Evolutionary conservation across 2,329 filamentous ascomycete species (phyloP).

Genomic region (Cercospora janseana): DNA sequence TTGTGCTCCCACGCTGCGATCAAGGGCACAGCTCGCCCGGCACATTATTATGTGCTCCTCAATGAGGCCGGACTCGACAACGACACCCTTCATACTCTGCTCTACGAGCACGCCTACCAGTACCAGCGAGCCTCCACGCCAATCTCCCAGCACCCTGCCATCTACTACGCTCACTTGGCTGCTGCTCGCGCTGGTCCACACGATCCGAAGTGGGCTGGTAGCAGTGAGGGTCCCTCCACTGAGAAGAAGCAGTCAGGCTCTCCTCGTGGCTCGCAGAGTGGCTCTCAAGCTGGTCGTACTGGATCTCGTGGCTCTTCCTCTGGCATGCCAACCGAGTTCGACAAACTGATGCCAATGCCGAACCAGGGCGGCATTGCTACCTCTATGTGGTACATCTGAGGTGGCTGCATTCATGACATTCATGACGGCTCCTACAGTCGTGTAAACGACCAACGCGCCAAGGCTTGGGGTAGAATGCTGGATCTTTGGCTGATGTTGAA

Average conservation of each 20-base stretch:
- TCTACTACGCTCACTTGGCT: conserved; percentile 94
- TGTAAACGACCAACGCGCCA: neutral
- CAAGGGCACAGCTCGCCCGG: conserved; percentile 88
- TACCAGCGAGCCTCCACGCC: conserved; percentile 90
- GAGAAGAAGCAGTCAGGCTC: conserved; percentile 19
- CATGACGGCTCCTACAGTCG: neutral
- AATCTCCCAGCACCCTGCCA: conserved; percentile 80
- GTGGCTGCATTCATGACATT: neutral
- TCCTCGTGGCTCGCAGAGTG: conserved; percentile 24
- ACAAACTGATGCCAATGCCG: conserved; percentile 44
- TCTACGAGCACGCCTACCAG: conserved; percentile 93
- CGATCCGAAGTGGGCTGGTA: conserved; percentile 50
- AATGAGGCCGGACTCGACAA: conserved; percentile 72
- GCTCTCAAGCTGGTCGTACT: conserved; percentile 38
- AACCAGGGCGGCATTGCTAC: conserved; percentile 42
- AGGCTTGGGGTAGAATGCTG: neutral
- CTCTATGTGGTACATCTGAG: conserved; percentile 52
- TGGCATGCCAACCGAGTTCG: conserved; percentile 27
- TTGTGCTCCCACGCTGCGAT: conserved; percentile 72
- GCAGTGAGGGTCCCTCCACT: conserved; percentile 23
- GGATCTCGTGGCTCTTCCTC: conserved; percentile 27
- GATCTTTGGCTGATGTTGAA: neutral
- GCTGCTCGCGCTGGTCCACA: conserved; percentile 77
- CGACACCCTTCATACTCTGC: conserved; percentile 76
- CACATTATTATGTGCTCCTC: conserved; percentile 77